Base-by-base conservation (phyloP, 306 rosid genomes). In the Astragalus membranaceus region DNA sequence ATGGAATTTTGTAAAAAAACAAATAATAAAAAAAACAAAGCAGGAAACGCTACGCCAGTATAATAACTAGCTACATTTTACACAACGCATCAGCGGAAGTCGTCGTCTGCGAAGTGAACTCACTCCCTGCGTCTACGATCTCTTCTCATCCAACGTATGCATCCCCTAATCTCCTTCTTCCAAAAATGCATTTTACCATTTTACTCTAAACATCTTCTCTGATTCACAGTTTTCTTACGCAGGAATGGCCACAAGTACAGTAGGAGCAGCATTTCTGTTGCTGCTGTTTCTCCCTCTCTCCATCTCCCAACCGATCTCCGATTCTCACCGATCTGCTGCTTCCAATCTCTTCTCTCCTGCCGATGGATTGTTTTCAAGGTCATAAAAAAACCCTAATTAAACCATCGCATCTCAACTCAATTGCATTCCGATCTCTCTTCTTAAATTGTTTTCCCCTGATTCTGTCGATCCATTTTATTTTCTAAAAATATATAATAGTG, bases 301-400 rank as follows among this genome's bases (percentile, higher is more conserved):
- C 77, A 78, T 81, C 81, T 84, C 74, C 47, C 84, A 78, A 54
- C 91, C 96, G 70, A 87, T 94, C 89, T 83, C 95, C 2, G 86
- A 88, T 64, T 85, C 95, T 53, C 99, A 88, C 72, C 89, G 89
- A 84, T 80, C 92, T 46, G 91, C 95, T 14, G 97, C 95, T 41
- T 35, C 84, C 13, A 76, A 87, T 44, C 85, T 91, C 74, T 88
- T 94, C 86, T 26, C 79, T 6, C 77, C 89, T 20, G 3, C 54
- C 48, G 71, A 83, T 65, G 88, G 90, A 72, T 81, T 82, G 0
- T 92, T 78, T 48, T 79, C 82, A 1, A 94, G 99, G 99, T 94
- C 47, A 70, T 16, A 0, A 0, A 61, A 3, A 20, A 59, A 62
- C 84, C 82, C 84, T 71, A 72, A 75, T 81, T 57, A 52, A 83